Percentiles rank a stretch among this genome's conserved stretches.
These are phyloP conservation scores for Ceratocystis variospora DNA, from an alignment of 2,329 filamentous ascomycete species.

Conservation along the genomic window DNA sequence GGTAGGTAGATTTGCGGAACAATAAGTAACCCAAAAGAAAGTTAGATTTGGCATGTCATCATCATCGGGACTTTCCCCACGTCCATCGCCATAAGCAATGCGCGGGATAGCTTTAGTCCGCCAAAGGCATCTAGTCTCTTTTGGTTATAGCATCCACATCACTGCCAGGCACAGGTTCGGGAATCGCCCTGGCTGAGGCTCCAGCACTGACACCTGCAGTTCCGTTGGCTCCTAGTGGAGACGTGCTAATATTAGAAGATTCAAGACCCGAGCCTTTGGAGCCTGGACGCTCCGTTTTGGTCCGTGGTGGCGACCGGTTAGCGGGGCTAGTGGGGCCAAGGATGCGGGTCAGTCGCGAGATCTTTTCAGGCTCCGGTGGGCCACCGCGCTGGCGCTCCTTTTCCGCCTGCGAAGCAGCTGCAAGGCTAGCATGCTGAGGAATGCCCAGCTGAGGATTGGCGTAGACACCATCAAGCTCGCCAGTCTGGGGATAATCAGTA, in stretches of 20 bases:
- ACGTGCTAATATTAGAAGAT: constrained; percentile 2
- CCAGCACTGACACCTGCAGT: constrained; percentile 2
- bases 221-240: background rate
- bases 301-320: background rate
- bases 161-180: background rate
- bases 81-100: background rate
- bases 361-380: constrained; percentile 14
- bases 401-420: constrained; percentile 23
- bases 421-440: constrained; percentile 43
- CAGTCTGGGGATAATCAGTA: constrained; percentile 32
- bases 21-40: too few species aligned
- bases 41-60: too few species aligned
- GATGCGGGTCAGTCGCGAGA: constrained; percentile 22
- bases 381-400: constrained; percentile 19
- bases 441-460: constrained; percentile 59
- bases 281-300: constrained; percentile 8
- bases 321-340: constrained; percentile 10
- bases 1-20: too few species aligned
- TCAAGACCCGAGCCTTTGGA: background rate
- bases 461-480: constrained; percentile 32
- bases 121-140: constrained; percentile 3
- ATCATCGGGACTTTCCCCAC: background rate
- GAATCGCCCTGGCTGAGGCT: constrained; percentile 1
- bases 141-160: background rate
- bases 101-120: background rate